Conservation (phyloP, 768 basidiomycete species). For the Tephrocybe sp. region DNA sequence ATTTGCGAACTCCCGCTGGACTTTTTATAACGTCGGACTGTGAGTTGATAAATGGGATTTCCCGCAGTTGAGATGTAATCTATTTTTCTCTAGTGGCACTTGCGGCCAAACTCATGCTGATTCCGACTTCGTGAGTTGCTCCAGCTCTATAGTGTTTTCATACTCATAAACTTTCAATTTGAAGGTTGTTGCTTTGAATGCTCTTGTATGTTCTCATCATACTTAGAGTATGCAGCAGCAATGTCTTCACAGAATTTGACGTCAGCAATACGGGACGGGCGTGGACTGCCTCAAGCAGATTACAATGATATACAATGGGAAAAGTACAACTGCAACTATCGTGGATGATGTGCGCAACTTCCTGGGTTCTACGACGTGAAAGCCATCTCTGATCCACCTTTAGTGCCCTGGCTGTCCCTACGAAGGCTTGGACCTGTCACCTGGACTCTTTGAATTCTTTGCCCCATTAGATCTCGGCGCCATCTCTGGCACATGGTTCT, state of each 20-base stretch:
- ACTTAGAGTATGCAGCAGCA: neutral
- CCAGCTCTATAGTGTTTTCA: neutral
- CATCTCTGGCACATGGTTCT: slow-evolving; percentile 49
- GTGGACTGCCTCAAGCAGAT: slow-evolving; percentile 64
- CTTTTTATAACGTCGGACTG: slow-evolving; percentile 56
- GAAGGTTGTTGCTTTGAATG: slow-evolving; percentile 54
- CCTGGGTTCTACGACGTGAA: neutral
- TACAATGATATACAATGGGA: slow-evolving; percentile 58
- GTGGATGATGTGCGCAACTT: slow-evolving; percentile 62
- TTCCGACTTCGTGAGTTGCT: slow-evolving; percentile 40
- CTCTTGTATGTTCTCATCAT: slow-evolving; percentile 24
- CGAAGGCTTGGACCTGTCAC: slow-evolving; percentile 55
- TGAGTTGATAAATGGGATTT: slow-evolving; percentile 18
- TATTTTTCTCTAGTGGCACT: slow-evolving; percentile 42
- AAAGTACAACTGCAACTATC: slow-evolving; percentile 53
- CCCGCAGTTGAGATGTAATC: neutral
- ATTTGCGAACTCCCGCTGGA: slow-evolving; percentile 36
- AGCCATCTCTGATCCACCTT: neutral
- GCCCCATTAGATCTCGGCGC: slow-evolving; percentile 38
- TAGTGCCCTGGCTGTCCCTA: slow-evolving; percentile 62
- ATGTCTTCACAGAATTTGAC: neutral
- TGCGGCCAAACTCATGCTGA: slow-evolving; percentile 42
- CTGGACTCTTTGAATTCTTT: slow-evolving; percentile 54
- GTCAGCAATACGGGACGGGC: slow-evolving; percentile 55
- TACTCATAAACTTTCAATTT: neutral